A percentile compares a stretch with the other conserved stretches of the same genome.
Evolutionary conservation across 2,329 filamentous ascomycete genomes (phyloP).

Genomic region (Botrytis fragariae): DNA sequence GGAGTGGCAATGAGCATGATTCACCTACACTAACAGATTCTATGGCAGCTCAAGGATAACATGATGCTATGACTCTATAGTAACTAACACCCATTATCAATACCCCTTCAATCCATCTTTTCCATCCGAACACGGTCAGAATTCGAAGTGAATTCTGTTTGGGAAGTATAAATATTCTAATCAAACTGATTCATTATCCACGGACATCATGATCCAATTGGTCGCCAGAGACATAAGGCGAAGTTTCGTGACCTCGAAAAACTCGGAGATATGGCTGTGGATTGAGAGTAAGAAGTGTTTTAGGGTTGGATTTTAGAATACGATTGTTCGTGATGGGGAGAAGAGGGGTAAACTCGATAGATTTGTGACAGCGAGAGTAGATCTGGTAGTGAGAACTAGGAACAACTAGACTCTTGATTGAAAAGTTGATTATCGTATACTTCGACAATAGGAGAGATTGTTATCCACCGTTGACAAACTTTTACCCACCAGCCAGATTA

Average conservation of each 20-base stretch:
- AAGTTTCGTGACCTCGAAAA: background rate
- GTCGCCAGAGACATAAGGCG: background rate
- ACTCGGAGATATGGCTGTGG: rapidly evolving
- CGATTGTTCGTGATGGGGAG: background rate
- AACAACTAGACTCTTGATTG: background rate
- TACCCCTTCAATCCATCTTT: too few species aligned
- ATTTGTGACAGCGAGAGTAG: background rate
- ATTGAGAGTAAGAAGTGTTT: rapidly evolving
- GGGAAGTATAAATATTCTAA: background rate
- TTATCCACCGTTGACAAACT: background rate
- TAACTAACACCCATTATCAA: too few species aligned
- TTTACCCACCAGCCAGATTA: background rate
- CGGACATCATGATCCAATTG: too few species aligned
- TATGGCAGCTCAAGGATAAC: too few species aligned
- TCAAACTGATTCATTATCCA: rapidly evolving
- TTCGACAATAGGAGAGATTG: background rate
- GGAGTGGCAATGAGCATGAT: background rate
- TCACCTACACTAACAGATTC: too few species aligned
- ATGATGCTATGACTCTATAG: too few species aligned
- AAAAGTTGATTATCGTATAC: background rate
- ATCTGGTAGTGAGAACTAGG: rapidly evolving
- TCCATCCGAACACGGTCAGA: too few species aligned
- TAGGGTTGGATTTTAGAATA: background rate
- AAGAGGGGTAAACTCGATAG: background rate
- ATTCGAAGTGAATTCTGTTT: too few species aligned